These are phyloP conservation scores for Canna indica DNA, from an alignment of 176 grass and related monocot genomes.

Conservation along the genomic window DNA sequence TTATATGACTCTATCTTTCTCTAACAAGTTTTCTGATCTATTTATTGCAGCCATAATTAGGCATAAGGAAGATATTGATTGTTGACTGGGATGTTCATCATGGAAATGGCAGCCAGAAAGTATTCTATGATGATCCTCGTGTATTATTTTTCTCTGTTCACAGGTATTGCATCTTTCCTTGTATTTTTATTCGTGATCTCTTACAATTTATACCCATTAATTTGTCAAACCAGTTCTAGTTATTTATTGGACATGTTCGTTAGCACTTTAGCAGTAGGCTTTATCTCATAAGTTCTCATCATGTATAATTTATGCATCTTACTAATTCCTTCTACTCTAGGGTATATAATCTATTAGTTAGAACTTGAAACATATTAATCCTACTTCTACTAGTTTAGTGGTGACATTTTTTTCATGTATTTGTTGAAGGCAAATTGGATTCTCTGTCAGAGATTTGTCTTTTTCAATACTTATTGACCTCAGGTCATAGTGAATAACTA, in stretches of 20 bases:
- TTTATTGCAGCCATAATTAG: constrained; percentile 65
- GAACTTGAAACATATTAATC: neutral
- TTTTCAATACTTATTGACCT: neutral
- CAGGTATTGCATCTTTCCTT: constrained; percentile 34
- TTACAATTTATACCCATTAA: neutral
- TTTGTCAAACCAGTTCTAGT: neutral
- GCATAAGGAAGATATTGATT: constrained; percentile 90
- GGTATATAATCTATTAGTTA: neutral
- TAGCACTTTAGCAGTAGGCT: neutral
- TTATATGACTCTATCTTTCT: neutral
- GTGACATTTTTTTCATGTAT: neutral
- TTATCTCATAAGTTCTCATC: neutral
- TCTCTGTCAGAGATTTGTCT: neutral
- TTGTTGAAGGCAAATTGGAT: neutral
- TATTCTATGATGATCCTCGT: constrained; percentile 75
- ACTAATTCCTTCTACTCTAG: neutral
- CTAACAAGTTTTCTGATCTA: neutral
- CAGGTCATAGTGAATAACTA: no score
- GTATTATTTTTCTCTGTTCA: constrained; percentile 98
- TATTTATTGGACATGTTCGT: neutral
- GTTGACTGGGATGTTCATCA: constrained; percentile 99
- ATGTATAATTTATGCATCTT: neutral
- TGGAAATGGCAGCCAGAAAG: constrained; percentile 89
- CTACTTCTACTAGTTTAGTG: neutral
- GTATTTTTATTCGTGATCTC: neutral